phyloP scores from a whole-genome alignment of 148 eudicot species.

The Selenicereus undatus region DNA sequence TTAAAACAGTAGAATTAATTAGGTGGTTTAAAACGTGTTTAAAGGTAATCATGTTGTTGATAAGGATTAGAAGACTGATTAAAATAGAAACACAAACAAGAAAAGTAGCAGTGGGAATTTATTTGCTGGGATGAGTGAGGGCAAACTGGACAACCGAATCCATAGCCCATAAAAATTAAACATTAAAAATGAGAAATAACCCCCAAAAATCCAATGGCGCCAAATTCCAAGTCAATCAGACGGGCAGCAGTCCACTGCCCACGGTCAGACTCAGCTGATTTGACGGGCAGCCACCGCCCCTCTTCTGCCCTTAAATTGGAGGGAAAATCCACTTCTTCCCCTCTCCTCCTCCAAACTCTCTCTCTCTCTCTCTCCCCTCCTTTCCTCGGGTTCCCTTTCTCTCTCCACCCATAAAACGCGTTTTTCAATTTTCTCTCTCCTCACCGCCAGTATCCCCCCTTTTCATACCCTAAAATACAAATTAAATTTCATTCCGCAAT shows the following conservation, averaged over 20 bases:
- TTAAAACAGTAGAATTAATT: too few species aligned
- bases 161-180: neutral
- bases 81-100: neutral
- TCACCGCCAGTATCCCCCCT: neutral
- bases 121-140: neutral
- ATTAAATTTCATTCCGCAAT: neutral
- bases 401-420: neutral
- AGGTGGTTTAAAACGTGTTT: too few species aligned
- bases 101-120: neutral
- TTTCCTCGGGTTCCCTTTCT: conserved; percentile 7
- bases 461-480: neutral
- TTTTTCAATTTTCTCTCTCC: neutral
- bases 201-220: neutral
- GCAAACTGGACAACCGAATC: neutral
- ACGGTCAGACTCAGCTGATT: neutral
- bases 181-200: neutral
- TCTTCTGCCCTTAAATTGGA: neutral
- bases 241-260: neutral
- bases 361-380: neutral
- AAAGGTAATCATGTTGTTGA: neutral
- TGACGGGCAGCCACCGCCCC: conserved; percentile 4
- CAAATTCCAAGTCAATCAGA: neutral
- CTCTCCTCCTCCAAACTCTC: neutral
- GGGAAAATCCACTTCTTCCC: neutral
- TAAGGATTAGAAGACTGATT: neutral